A percentile compares a stretch with the other conserved stretches of the same genome.
Evolutionary conservation across 1,139 yeast species (phyloP).

Genomic region (Pneumocystis wakefieldiae): DNA sequence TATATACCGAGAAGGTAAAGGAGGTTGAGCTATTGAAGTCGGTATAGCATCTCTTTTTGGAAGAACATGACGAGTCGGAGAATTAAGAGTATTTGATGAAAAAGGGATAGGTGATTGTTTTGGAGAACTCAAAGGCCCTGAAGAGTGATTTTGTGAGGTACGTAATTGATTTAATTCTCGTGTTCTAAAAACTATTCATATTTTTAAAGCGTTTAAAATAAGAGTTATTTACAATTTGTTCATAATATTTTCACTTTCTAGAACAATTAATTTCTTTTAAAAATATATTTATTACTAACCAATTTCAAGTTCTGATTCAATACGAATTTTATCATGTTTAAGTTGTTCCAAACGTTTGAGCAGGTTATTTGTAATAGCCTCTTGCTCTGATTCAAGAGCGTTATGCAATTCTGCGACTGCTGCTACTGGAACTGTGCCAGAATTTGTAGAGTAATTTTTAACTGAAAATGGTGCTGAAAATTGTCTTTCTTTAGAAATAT

Average conservation of each 20-base stretch:
- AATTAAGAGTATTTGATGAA: neutral
- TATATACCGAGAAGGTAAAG: neutral
- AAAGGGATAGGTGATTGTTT: neutral
- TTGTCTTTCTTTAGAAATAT: neutral
- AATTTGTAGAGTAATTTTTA: neutral
- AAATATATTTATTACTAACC: neutral
- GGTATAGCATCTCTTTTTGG: neutral
- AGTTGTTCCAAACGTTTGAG: neutral
- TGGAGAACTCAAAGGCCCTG: neutral
- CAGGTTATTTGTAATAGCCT: neutral
- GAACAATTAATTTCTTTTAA: neutral
- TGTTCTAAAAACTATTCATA: neutral
- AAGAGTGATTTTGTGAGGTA: neutral
- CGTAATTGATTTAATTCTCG: neutral
- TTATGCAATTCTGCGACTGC: neutral
- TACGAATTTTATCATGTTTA: conserved; percentile 1
- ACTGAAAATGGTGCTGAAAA: neutral
- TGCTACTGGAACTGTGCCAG: neutral
- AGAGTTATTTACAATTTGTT: neutral
- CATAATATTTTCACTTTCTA: neutral
- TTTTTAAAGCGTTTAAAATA: neutral
- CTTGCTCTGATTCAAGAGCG: neutral
- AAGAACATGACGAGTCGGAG: neutral
- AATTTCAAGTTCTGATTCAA: conserved; percentile 1
- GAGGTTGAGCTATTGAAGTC: neutral